Evolutionary conservation across 768 basidiomycete species (phyloP).

Genomic region (Clitopilus passeckerianus): DNA sequence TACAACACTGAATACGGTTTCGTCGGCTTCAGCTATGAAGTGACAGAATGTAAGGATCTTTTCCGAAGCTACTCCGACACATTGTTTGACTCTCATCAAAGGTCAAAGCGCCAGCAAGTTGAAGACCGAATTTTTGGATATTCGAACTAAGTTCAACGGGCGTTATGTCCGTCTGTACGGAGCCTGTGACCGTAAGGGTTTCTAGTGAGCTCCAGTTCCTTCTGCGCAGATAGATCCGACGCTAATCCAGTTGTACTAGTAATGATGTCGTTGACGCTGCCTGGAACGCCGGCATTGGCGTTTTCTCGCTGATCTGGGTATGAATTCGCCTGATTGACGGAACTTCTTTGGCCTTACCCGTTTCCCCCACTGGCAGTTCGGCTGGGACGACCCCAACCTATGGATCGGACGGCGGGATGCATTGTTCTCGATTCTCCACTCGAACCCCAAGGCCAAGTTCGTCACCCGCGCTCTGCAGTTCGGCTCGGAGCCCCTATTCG

Average conservation of each 20-base stretch:
- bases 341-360: neutral
- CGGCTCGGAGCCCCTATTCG: constrained; percentile 67
- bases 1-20: constrained; percentile 65
- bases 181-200: constrained; percentile 37
- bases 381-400: constrained; percentile 38
- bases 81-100: constrained; percentile 16
- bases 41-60: constrained; percentile 50
- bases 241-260: constrained; percentile 12
- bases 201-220: constrained; percentile 31
- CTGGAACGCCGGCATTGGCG: constrained; percentile 62
- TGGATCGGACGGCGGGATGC: constrained; percentile 52
- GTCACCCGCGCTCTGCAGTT: constrained; percentile 66
- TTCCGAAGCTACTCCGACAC: neutral
- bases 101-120: constrained; percentile 55
- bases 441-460: constrained; percentile 59
- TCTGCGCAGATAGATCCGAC: neutral
- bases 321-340: constrained; percentile 10
- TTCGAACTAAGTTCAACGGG: constrained; percentile 52
- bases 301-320: constrained; percentile 75
- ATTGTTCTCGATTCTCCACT: constrained; percentile 46
- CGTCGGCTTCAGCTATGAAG: constrained; percentile 73
- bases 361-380: constrained; percentile 36
- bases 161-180: constrained; percentile 64
- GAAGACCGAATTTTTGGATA: constrained; percentile 51
- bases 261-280: constrained; percentile 65